These are phyloP conservation scores for Stentor coeruleus DNA, from an alignment of 73 alveolate genomes.

Conservation along the genomic window DNA sequence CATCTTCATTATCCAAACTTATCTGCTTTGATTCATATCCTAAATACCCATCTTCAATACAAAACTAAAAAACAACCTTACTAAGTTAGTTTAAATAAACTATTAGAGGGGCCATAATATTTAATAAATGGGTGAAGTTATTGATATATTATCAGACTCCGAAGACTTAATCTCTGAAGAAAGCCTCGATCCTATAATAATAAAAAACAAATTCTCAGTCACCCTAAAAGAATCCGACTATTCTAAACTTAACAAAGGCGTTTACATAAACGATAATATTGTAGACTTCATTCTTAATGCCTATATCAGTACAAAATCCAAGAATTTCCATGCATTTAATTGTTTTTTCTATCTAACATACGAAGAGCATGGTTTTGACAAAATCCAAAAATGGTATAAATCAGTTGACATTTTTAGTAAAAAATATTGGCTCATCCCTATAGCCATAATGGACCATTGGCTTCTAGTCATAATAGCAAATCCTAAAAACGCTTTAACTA, in stretches of 20 bases:
- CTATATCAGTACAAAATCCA: neutral
- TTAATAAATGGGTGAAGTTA: no score
- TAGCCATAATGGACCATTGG: conserved; percentile 12
- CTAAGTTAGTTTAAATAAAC: no score
- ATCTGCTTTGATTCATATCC: no score
- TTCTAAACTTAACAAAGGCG: neutral
- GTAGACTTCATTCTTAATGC: neutral
- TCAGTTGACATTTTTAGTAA: neutral
- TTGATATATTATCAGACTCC: no score
- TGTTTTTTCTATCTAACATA: conserved; percentile 2
- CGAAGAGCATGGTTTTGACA: neutral
- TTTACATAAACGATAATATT: neutral
- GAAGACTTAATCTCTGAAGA: no score
- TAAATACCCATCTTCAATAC: no score
- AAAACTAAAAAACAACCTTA: no score
- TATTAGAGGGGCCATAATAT: no score
- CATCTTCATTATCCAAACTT: no score
- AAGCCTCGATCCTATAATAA: no score
- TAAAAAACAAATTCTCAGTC: neutral
- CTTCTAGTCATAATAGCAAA: neutral
- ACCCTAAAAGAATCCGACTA: conserved; percentile 20
- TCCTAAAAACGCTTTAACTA: neutral
- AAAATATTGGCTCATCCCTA: conserved; percentile 15
- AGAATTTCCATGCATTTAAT: neutral
- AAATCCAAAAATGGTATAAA: neutral